Evolutionary conservation across 2,329 filamentous ascomycete genomes (phyloP), one percentile per base, ranked within the genome.

Genomic region (Macrophomina phaseolina): DNA sequence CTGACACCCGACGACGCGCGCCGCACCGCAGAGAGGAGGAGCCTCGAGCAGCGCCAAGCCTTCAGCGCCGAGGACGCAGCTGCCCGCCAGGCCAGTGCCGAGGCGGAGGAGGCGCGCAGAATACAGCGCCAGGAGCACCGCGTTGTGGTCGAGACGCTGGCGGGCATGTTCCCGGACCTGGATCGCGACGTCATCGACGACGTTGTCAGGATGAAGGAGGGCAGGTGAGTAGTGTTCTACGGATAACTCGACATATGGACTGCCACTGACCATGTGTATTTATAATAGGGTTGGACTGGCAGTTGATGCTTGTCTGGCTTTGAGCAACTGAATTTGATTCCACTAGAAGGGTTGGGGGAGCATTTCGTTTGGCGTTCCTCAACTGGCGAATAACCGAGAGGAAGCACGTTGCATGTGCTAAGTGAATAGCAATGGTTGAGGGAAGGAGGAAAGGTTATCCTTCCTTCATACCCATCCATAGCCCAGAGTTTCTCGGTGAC

Each of bases 111-210:
- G 77, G 94, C 94, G 7, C 88, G 93, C 70, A 85, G 91, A 16
- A 88, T 98, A 68, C 89, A 95, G 71, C 85, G 89, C 42, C 90
- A 90, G 65, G 95, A 99, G 82, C 94, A 98, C 79, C 85, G 88
- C 64, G 94, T 93, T 72, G 89, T 99, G 7, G 94, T 98, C 2
- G 95, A 98, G 80, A 98, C 95, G 42, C 81, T 99, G 67, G 90
- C 92, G 56, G 91, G 93, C 72, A 99, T 99, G 95, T 99, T 99
- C 77, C 95, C 95, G 0, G 93, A 96, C 75, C 83, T 99, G 61
- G 95, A 99, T 78, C 88, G 89, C 73, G 96, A 99, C 58, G 87
- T 99, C 45, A 98, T 99, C 75, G 94, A 94, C 73, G 95, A 99
- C 81, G 95, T 99, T 48, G 95, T 99, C 32, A 89, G 94, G 77